These are phyloP conservation scores for Trapa bicornis DNA, from an alignment of 345 rosid genomes.

Conservation along the genomic window DNA sequence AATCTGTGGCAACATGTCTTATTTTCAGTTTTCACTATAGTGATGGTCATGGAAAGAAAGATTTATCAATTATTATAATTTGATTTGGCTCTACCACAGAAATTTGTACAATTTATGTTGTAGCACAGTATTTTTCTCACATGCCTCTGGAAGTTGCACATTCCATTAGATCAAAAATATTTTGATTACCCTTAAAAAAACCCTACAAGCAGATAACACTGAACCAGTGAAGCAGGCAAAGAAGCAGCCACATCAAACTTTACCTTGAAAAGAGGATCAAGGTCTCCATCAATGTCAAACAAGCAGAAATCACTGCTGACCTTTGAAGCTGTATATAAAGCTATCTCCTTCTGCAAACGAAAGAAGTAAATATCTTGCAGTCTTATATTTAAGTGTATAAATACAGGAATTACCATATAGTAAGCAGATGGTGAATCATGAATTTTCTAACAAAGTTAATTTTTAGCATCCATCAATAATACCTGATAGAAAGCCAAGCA, in stretches of 20 bases:
- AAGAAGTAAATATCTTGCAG: constrained; percentile 1
- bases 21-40: too few species aligned
- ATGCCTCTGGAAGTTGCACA: neutral
- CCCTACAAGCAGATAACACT: neutral
- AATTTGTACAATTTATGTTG: neutral
- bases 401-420: neutral
- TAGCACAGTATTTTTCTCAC: neutral
- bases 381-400: neutral
- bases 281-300: constrained; percentile 47
- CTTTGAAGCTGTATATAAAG: constrained; percentile 85
- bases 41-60: neutral
- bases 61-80: neutral
- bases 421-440: neutral
- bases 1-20: neutral
- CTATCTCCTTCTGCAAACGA: constrained; percentile 83
- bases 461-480: neutral
- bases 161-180: neutral
- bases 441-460: neutral
- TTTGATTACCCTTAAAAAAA: neutral
- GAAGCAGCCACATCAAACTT: constrained; percentile 1
- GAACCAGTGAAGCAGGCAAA: neutral
- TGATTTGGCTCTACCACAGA: neutral
- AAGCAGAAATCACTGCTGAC: constrained; percentile 61
- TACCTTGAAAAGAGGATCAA: constrained; percentile 94
- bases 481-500: constrained; percentile 98